Conservation (phyloP, 768 basidiomycete species). For the Lactarius pseudohatsudake region DNA sequence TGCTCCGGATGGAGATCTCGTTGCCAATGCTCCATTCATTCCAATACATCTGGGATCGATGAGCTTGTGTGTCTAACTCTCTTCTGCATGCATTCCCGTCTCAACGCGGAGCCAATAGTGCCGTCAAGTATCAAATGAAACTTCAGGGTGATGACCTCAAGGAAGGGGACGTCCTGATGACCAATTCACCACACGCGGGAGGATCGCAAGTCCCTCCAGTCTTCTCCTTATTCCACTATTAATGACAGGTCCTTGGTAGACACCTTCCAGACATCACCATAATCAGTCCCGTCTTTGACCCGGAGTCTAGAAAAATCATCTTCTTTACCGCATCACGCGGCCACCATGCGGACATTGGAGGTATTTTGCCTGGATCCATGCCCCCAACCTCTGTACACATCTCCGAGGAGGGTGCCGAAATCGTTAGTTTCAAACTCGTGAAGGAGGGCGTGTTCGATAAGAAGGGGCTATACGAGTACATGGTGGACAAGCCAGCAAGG, state of each 20-base stretch:
- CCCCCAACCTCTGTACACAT: slow-evolving; percentile 89
- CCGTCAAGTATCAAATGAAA: slow-evolving; percentile 88
- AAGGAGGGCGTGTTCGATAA: slow-evolving; percentile 76
- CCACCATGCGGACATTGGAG: slow-evolving; percentile 93
- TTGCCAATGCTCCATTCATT: slow-evolving; percentile 92
- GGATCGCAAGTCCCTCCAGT: slow-evolving; percentile 63
- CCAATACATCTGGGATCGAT: slow-evolving; percentile 86
- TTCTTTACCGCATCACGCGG: slow-evolving; percentile 94
- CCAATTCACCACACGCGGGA: slow-evolving; percentile 86
- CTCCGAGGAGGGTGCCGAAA: slow-evolving; percentile 92
- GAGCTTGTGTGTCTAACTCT: slow-evolving; percentile 68
- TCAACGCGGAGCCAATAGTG: slow-evolving; percentile 40
- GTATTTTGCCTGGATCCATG: slow-evolving; percentile 93
- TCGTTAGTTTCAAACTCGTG: slow-evolving; percentile 91
- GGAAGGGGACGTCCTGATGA: slow-evolving; percentile 92
- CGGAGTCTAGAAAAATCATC: slow-evolving; percentile 66
- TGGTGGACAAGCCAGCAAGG: slow-evolving; percentile 77
- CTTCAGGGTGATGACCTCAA: slow-evolving; percentile 67
- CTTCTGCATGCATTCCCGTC: background rate
- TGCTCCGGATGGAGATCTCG: slow-evolving; percentile 89
- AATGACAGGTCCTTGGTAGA: slow-evolving; percentile 34
- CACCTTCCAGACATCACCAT: slow-evolving; percentile 89
- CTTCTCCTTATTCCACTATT: slow-evolving; percentile 19
- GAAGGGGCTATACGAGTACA: slow-evolving; percentile 69
- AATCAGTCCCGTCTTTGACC: slow-evolving; percentile 87